Percentiles rank a stretch among this genome's conserved stretches.
These are phyloP conservation scores for Dictyostelium citrinum DNA, from an alignment of 78 protist genomes.

Conservation along the genomic window DNA sequence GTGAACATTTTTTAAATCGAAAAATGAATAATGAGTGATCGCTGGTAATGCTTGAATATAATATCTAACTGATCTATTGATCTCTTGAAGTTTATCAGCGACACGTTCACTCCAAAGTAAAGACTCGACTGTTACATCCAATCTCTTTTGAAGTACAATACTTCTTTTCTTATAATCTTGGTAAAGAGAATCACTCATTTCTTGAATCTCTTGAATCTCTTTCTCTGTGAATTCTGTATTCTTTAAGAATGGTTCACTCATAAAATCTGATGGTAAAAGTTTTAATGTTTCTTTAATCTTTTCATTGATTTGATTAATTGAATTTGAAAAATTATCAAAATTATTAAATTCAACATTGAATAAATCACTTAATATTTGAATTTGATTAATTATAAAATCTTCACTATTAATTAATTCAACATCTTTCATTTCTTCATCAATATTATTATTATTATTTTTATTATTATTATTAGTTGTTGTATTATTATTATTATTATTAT, in stretches of 20 bases:
- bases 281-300: slow-evolving; percentile 37
- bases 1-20: slow-evolving; percentile 20
- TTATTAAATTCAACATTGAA: slow-evolving; percentile 35
- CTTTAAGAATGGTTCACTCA: slow-evolving; percentile 71
- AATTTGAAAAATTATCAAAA: slow-evolving; percentile 1
- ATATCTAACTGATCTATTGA: neutral
- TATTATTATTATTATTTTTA: neutral
- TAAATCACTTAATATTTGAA: slow-evolving; percentile 38
- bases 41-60: neutral
- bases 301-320: neutral
- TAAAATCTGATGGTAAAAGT: slow-evolving; percentile 17
- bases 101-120: slow-evolving; percentile 51
- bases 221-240: slow-evolving; percentile 11
- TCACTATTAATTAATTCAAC: neutral
- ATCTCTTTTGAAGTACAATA: slow-evolving; percentile 31
- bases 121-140: slow-evolving; percentile 55
- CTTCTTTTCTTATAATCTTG: slow-evolving; percentile 44
- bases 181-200: neutral
- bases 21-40: slow-evolving; percentile 28
- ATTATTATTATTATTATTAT: neutral
- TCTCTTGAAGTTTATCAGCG: slow-evolving; percentile 1
- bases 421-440: neutral
- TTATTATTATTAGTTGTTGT: neutral
- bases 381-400: slow-evolving; percentile 21
- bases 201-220: slow-evolving; percentile 33